Conservation (phyloP, 495 filamentous ascomycete species). For the Terfezia boudieri region DNA sequence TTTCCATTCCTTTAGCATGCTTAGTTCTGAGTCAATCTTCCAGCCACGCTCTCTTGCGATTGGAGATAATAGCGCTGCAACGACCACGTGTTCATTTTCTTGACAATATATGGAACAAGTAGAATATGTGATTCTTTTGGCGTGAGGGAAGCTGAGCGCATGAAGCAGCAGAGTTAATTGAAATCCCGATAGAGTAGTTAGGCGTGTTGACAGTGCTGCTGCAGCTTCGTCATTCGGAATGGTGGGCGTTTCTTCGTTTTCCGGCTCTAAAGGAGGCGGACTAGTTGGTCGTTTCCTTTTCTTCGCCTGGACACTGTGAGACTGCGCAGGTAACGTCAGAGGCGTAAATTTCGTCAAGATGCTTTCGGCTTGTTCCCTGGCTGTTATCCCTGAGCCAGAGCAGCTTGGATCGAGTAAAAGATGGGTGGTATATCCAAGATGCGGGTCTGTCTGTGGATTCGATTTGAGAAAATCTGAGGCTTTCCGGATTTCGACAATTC, state of each 20-base stretch:
- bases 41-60: slow-evolving; percentile 49
- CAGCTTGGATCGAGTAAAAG: slow-evolving; percentile 82
- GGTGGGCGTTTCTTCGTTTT: slow-evolving; percentile 7
- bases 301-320: no score
- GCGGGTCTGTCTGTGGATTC: slow-evolving; percentile 29
- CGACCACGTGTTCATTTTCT: slow-evolving; percentile 76
- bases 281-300: no score
- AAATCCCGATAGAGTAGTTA: slow-evolving; percentile 50
- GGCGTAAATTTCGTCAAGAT: background rate
- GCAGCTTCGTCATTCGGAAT: slow-evolving; percentile 5
- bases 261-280: no score
- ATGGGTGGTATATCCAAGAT: slow-evolving; percentile 37
- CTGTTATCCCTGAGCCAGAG: slow-evolving; percentile 82
- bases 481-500: slow-evolving; percentile 37
- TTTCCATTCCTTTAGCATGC: slow-evolving; percentile 45
- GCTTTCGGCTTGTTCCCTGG: slow-evolving; percentile 39
- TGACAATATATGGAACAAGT: slow-evolving; percentile 72
- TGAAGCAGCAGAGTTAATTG: slow-evolving; percentile 59
- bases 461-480: slow-evolving; percentile 61
- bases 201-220: slow-evolving; percentile 23
- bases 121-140: slow-evolving; percentile 59
- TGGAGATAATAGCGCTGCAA: slow-evolving; percentile 38
- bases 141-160: slow-evolving; percentile 62
- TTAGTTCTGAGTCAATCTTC: slow-evolving; percentile 41
- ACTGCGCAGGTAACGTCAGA: background rate